A percentile compares a stretch with the other conserved stretches of the same genome.
Evolutionary conservation across 768 basidiomycete species (phyloP).

Genomic region (Sarcomyxa edulis): DNA sequence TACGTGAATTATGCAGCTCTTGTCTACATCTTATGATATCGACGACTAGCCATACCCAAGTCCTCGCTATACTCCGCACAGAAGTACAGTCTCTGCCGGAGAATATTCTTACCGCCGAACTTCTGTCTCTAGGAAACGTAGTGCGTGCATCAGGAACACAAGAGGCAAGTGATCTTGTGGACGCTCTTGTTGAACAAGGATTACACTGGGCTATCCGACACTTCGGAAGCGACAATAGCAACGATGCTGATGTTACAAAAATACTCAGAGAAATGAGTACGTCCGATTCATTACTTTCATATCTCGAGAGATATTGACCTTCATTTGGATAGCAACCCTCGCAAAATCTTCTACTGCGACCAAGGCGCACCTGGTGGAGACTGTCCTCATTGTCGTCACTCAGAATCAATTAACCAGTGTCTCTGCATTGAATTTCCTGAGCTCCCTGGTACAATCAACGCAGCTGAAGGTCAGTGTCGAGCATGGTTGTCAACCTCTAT

Average conservation of each 20-base stretch:
- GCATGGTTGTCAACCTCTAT: neutral
- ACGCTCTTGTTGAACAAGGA: conserved; percentile 35
- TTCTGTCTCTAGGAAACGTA: conserved; percentile 25
- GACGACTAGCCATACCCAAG: conserved; percentile 14
- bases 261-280: conserved; percentile 33
- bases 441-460: conserved; percentile 30
- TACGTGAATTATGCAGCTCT: conserved; percentile 13
- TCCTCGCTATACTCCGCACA: conserved; percentile 18
- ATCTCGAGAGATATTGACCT: conserved; percentile 6
- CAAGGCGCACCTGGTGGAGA: conserved; percentile 64
- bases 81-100: conserved; percentile 20
- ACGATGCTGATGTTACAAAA: conserved; percentile 13
- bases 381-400: conserved; percentile 57
- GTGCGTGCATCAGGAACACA: conserved; percentile 13
- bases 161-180: conserved; percentile 18
- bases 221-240: conserved; percentile 29
- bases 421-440: conserved; percentile 37
- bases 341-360: conserved; percentile 23
- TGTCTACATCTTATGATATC: conserved; percentile 25
- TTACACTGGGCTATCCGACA: conserved; percentile 50
- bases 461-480: conserved; percentile 59
- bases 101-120: conserved; percentile 21
- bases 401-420: conserved; percentile 50
- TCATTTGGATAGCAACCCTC: conserved; percentile 21
- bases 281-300: conserved; percentile 13